Percentiles rank a stretch among this genome's conserved stretches.
Conservation (phyloP, 169 alveolate genomes). For the Toxoplasma gondii region DNA sequence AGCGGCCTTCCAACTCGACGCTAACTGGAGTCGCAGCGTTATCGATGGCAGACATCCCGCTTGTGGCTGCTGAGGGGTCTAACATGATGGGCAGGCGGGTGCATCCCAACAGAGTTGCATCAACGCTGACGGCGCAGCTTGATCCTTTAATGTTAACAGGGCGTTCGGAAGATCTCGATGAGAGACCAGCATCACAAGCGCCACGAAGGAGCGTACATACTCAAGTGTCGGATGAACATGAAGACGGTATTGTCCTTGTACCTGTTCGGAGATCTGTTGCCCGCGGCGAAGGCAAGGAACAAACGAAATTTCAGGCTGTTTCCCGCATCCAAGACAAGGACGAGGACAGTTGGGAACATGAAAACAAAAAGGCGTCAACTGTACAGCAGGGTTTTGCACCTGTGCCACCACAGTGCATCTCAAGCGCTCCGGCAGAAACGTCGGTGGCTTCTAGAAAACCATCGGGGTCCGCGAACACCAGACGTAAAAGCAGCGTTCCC, state of each 20-base stretch:
- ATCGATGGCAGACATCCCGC: too few species aligned
- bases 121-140: too few species aligned
- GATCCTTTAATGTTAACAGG: too few species aligned
- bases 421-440: too few species aligned
- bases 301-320: neutral
- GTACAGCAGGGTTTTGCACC: neutral
- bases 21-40: too few species aligned
- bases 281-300: neutral
- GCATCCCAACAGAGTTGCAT: too few species aligned
- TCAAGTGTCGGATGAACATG: neutral
- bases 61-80: too few species aligned
- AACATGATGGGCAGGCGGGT: too few species aligned
- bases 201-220: neutral
- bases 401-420: too few species aligned
- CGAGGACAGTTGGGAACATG: neutral
- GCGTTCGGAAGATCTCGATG: too few species aligned
- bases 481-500: neutral
- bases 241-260: neutral
- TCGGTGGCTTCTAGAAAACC: neutral
- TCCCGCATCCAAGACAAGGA: neutral
- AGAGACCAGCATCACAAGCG: neutral
- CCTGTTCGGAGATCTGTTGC: neutral
- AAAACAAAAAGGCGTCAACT: neutral
- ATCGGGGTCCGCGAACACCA: neutral
- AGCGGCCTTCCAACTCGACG: too few species aligned